phyloP scores from a whole-genome alignment of 202 grass and related monocot species.

The Tripidium arundinaceum region DNA sequence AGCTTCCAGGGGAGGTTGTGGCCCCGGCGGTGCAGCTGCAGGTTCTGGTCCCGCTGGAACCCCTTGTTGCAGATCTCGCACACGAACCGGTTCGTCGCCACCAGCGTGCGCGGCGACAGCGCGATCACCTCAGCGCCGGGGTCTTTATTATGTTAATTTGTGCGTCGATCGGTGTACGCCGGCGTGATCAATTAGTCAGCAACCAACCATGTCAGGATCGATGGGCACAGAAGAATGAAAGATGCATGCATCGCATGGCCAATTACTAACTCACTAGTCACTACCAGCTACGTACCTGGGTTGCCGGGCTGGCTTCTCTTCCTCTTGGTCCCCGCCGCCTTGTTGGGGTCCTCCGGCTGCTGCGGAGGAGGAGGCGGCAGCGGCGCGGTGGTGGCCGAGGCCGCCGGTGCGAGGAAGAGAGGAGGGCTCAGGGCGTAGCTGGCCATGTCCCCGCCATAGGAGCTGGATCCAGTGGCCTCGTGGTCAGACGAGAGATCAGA shows the following conservation, averaged over 20 bases:
- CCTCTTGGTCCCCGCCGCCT: constrained; percentile 52
- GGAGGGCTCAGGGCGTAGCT: constrained; percentile 32
- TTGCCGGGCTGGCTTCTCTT: constrained; percentile 93
- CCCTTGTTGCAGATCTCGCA: constrained; percentile 99
- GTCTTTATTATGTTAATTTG: constrained; percentile 27
- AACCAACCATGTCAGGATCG: too few relatives aligned
- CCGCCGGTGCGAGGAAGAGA: constrained; percentile 25
- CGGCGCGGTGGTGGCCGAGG: neutral
- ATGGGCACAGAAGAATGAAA: neutral
- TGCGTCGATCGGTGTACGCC: too few relatives aligned
- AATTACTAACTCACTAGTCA: too few relatives aligned
- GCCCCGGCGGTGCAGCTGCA: constrained; percentile 91
- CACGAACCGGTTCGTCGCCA: constrained; percentile 86
- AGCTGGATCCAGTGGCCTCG: constrained; percentile 55
- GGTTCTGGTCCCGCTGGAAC: constrained; percentile 94
- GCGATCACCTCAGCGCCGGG: constrained; percentile 93
- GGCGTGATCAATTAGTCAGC: neutral
- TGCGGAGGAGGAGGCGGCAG: neutral
- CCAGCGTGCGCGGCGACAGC: constrained; percentile 81
- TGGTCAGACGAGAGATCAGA: constrained; percentile 47
- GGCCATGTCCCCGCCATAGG: constrained; percentile 29
- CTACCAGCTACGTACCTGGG: constrained; percentile 70
- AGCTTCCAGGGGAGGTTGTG: constrained; percentile 99
- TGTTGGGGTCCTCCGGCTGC: constrained; percentile 10
- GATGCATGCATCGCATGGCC: neutral